Conservation (phyloP, 495 filamentous ascomycete species). For the Bathelium albidoporum region DNA sequence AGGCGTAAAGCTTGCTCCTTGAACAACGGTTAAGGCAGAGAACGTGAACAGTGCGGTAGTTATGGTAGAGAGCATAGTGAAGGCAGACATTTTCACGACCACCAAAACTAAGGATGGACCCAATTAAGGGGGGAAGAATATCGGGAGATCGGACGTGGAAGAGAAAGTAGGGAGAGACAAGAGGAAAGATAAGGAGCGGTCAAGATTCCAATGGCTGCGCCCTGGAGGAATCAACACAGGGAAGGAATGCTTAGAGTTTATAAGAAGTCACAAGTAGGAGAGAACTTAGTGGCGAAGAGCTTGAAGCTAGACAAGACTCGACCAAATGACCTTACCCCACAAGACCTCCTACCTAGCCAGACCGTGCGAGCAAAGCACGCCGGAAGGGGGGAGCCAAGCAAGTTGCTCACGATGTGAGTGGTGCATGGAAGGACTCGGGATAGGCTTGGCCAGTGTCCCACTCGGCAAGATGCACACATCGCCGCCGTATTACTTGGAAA, state of each 20-base stretch:
- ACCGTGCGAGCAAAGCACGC: neutral
- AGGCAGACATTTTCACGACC: neutral
- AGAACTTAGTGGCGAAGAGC: neutral
- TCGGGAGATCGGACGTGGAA: neutral
- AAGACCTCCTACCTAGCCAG: neutral
- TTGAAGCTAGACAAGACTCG: neutral
- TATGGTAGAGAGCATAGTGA: neutral
- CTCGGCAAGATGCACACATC: neutral
- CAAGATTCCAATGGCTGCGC: neutral
- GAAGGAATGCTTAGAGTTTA: neutral
- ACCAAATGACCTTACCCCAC: neutral
- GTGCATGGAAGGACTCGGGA: neutral
- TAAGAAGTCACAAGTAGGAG: neutral
- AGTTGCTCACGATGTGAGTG: neutral
- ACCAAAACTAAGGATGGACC: neutral
- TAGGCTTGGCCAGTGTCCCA: neutral
- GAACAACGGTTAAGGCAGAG: neutral
- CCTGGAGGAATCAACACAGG: neutral
- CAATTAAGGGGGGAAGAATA: neutral
- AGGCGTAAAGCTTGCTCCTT: constrained; percentile 23
- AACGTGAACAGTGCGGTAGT: neutral
- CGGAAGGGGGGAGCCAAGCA: neutral
- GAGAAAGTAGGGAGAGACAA: neutral
- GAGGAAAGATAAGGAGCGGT: neutral
- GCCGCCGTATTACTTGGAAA: neutral